These are phyloP conservation scores for Saturnispora dispora DNA, from an alignment of 805 yeast genomes.

Conservation along the genomic window DNA sequence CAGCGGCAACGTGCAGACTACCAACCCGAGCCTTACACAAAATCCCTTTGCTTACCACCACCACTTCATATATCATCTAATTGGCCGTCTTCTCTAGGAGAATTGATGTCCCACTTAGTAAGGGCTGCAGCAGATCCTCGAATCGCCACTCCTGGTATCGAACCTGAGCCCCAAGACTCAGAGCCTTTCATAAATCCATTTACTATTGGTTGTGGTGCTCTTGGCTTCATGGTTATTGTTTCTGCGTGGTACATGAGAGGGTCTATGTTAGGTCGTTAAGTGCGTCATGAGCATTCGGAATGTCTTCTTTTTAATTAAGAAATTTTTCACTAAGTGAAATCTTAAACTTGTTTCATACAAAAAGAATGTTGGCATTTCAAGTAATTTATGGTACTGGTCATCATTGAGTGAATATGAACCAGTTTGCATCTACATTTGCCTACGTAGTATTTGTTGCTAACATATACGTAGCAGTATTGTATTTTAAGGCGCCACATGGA, in stretches of 20 bases:
- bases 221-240: slow-evolving; percentile 54
- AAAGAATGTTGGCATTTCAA: not conserved
- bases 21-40: slow-evolving; percentile 83
- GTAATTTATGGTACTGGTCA: too few species aligned
- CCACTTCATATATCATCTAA: slow-evolving; percentile 86
- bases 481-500: slow-evolving; percentile 19
- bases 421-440: slow-evolving; percentile 12
- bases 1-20: slow-evolving; percentile 82
- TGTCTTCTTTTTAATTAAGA: not conserved
- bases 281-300: not conserved
- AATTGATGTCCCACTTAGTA: slow-evolving; percentile 75
- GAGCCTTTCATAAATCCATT: slow-evolving; percentile 41
- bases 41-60: slow-evolving; percentile 55
- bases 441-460: slow-evolving; percentile 31
- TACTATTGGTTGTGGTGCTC: slow-evolving; percentile 59
- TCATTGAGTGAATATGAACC: not conserved
- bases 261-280: slow-evolving; percentile 18
- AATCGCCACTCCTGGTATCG: slow-evolving; percentile 66
- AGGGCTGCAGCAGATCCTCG: slow-evolving; percentile 81
- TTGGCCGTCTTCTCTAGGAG: slow-evolving; percentile 83
- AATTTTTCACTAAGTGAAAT: not conserved
- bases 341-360: not conserved
- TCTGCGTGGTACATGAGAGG: slow-evolving; percentile 59
- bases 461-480: slow-evolving; percentile 39
- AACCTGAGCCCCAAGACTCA: slow-evolving; percentile 46